Conservation (phyloP, 805 yeast species). For the Torulaspora indica region DNA sequence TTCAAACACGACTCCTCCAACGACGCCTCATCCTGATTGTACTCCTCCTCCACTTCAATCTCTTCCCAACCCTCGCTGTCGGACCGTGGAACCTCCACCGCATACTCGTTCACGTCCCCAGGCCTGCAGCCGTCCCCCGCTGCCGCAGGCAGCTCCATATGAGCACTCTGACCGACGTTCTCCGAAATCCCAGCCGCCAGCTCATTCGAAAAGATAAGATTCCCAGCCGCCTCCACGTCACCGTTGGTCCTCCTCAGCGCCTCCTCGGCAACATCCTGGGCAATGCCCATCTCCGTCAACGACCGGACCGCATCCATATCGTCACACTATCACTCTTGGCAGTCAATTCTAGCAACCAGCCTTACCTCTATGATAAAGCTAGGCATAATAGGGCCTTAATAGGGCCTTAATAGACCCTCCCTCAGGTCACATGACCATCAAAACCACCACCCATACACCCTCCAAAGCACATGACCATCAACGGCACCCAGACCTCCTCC, state of each 20-base stretch:
- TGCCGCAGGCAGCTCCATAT: slow-evolving; percentile 6
- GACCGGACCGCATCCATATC: slow-evolving; percentile 41
- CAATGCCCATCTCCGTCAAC: slow-evolving; percentile 68
- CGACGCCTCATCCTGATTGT: background rate
- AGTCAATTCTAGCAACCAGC: too few species aligned
- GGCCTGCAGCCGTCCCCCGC: slow-evolving; percentile 4
- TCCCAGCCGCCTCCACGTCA: slow-evolving; percentile 62
- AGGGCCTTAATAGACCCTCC: too few species aligned
- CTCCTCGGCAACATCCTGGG: slow-evolving; percentile 51
- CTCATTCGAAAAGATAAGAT: slow-evolving; percentile 31
- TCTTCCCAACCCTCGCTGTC: slow-evolving; percentile 6
- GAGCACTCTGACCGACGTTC: slow-evolving; percentile 2
- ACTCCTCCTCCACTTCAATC: slow-evolving; percentile 3
- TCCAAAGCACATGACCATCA: too few species aligned
- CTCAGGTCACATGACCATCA: too few species aligned
- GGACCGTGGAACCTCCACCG: slow-evolving; percentile 2
- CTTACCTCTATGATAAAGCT: too few species aligned
- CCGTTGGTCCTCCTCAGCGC: slow-evolving; percentile 52
- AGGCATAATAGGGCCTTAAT: too few species aligned
- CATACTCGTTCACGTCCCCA: slow-evolving; percentile 6
- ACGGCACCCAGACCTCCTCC: background rate
- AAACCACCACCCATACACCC: too few species aligned
- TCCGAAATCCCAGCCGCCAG: slow-evolving; percentile 13
- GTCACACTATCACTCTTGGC: background rate
- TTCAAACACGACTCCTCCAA: slow-evolving; percentile 4